Evolutionary conservation across 1,284 basidiomycete genomes (phyloP).

Genomic region (Puccinia coronata): DNA sequence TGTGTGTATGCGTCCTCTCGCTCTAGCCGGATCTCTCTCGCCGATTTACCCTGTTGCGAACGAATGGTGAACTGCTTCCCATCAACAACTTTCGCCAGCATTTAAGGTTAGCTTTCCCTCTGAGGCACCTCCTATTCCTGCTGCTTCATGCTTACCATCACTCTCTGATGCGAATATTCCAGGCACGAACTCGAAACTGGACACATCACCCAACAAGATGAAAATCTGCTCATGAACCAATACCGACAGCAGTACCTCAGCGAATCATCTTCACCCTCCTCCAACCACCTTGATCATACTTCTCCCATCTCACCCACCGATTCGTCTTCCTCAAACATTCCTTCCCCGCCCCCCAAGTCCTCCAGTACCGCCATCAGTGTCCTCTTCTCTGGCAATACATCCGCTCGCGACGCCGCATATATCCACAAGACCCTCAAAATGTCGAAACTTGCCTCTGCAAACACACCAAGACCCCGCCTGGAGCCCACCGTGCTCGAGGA

Average conservation of each 20-base stretch:
- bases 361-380: not conserved
- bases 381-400: constrained; percentile 20
- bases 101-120: constrained; percentile 3
- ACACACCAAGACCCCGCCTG: not conserved
- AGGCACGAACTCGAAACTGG: constrained; percentile 32
- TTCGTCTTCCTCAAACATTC: no score
- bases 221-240: constrained; percentile 30
- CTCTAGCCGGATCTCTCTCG: constrained; percentile 40
- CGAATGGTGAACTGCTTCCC: constrained; percentile 30
- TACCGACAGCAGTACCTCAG: constrained; percentile 24
- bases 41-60: constrained; percentile 38
- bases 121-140: not conserved
- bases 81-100: constrained; percentile 23
- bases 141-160: not conserved
- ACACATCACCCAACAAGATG: constrained; percentile 33
- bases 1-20: no score
- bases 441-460: not conserved
- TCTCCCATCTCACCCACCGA: not conserved
- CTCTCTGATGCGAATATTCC: not conserved
- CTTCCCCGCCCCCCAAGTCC: not conserved
- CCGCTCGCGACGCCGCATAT: constrained; percentile 39
- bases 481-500: not conserved
- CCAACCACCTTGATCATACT: not conserved
- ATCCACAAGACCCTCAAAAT: constrained; percentile 21
- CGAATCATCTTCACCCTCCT: not conserved